Base-by-base conservation (phyloP, 257 asterid species). In the Lantana camara region DNA sequence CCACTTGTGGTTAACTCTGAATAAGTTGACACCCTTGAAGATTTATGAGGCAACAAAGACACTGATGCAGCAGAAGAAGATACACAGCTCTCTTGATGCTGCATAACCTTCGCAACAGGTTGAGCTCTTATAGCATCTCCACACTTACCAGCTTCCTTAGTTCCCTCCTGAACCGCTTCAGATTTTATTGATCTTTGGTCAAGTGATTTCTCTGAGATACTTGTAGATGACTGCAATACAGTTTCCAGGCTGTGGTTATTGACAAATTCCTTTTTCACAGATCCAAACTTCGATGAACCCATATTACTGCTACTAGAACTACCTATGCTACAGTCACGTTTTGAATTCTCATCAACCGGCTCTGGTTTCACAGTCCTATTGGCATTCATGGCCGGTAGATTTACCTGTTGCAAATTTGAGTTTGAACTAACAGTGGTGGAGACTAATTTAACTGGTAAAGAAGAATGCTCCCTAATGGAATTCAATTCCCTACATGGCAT, bases 341-440 rank as follows among this genome's bases (percentile, higher is more conserved):
- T 69, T 30, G 77, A 60, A 64, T 67, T 82, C 63, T 81, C 90
- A 12, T 84, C 86, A 29, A 70, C 55, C 17, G 96, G 96, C 71
- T 93, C 98, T 17, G 79, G 59, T 78, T 93, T 93, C 55, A 91
- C 87, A 8, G 55, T 14, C 69, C 68, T 52, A 48, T 30, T 77
- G 70, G 60, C 57, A 53, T 68, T 75, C 65, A 16, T 53, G 24
- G 54, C 32, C 21, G 84, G 41, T n/a, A 35, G 63, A 12, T 40
- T 71, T 17, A 35, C 68, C 46, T 60, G 74, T 60, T 20, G 80
- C 75, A 67, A 52, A 73, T 55, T 67, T 38, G 69, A 35, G 53
- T 58, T 53, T 11, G 77, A 50, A 63, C 49, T 46, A 65, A 46
- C 66, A 67, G 42, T 69, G 44, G 60, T 59, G 30, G 73, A 41